These are phyloP conservation scores for Alnus glutinosa DNA, from an alignment of 306 rosid genomes.

Conservation along the genomic window DNA sequence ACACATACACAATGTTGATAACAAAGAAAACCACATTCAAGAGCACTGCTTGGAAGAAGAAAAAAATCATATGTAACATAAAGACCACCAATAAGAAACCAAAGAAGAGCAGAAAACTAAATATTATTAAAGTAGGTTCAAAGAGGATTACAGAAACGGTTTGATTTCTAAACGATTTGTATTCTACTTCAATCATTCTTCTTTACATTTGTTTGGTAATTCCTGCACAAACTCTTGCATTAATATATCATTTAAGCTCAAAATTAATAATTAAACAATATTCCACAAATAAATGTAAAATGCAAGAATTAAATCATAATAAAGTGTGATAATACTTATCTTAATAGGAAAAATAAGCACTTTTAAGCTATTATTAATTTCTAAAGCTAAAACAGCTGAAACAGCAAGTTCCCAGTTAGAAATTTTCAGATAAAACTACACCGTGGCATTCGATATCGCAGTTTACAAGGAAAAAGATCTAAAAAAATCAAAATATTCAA, in stretches of 20 bases:
- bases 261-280: no score
- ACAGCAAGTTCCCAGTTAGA: not conserved
- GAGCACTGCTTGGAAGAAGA: not conserved
- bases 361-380: no score
- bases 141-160: not conserved
- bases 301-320: no score
- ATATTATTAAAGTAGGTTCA: not conserved
- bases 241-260: no score
- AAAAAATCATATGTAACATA: not conserved
- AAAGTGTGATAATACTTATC: no score
- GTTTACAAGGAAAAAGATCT: not conserved
- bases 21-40: not conserved
- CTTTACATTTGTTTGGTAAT: no score
- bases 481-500: not conserved
- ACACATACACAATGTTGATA: not conserved
- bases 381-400: no score
- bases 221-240: no score
- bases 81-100: not conserved
- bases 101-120: not conserved
- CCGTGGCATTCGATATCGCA: not conserved
- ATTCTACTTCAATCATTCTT: no score
- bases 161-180: not conserved
- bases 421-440: not conserved
- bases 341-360: no score
- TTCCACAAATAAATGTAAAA: no score